A percentile compares a stretch with the other conserved stretches of the same genome.
Evolutionary conservation across 2,329 filamentous ascomycete species (phyloP).

Genomic region (Cladophialophora bantiana): DNA sequence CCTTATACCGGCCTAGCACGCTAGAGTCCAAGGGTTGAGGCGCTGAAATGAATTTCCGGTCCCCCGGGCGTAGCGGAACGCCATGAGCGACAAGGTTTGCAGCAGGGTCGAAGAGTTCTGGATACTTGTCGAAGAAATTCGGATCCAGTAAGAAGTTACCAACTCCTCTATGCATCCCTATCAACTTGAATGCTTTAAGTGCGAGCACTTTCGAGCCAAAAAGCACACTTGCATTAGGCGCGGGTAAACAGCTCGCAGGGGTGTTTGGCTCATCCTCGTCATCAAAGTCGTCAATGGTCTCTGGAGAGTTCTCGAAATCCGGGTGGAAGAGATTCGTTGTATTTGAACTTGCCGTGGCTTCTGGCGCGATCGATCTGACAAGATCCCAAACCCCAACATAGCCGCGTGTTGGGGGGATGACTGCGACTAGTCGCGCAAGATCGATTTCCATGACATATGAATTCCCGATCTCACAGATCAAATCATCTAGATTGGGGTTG

Average conservation of each 20-base stretch:
- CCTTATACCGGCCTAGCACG: slow-evolving; percentile 18
- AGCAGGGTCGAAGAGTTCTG: slow-evolving; percentile 22
- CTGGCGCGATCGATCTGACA: slow-evolving; percentile 25
- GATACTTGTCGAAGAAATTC: slow-evolving; percentile 25
- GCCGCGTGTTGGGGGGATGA: slow-evolving; percentile 15
- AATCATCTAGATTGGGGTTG: slow-evolving; percentile 21
- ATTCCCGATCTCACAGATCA: slow-evolving; percentile 30
- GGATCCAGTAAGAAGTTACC: slow-evolving; percentile 25
- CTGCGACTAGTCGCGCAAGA: slow-evolving; percentile 20
- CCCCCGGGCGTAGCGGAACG: slow-evolving; percentile 18
- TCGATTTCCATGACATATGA: slow-evolving; percentile 28
- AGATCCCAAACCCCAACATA: slow-evolving; percentile 32
- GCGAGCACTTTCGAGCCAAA: slow-evolving; percentile 19
- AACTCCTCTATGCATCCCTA: slow-evolving; percentile 25
- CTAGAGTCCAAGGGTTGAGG: slow-evolving; percentile 14
- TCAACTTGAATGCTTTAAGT: slow-evolving; percentile 26
- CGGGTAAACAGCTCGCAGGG: slow-evolving; percentile 13
- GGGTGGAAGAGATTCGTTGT: slow-evolving; percentile 7
- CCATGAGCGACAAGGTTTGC: slow-evolving; percentile 19
- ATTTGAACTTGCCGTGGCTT: slow-evolving; percentile 14
- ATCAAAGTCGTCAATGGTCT: slow-evolving; percentile 15
- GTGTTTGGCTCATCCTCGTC: slow-evolving; percentile 2
- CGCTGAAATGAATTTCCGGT: slow-evolving; percentile 12
- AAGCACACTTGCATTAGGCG: slow-evolving; percentile 13
- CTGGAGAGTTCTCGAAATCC: slow-evolving; percentile 17